Evolutionary conservation across 805 yeast species (phyloP).

Genomic region (Komagataella pastoris): DNA sequence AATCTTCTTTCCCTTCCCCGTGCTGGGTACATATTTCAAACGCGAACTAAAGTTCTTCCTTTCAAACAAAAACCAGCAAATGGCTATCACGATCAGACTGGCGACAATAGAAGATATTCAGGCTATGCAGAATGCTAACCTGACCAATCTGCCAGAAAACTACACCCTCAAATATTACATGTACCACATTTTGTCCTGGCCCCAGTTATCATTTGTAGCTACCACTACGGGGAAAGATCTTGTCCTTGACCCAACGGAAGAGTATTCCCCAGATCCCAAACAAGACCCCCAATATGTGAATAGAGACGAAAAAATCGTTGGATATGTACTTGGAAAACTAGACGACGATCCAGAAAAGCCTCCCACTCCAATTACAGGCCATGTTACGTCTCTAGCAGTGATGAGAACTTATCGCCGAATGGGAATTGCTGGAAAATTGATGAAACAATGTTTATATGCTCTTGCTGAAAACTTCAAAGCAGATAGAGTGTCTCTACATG

Average conservation of each 20-base stretch:
- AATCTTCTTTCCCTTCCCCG: no score
- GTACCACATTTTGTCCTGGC: constrained; percentile 94
- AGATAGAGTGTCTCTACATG: constrained; percentile 80
- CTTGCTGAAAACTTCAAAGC: constrained; percentile 74
- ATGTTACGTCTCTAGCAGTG: constrained; percentile 85
- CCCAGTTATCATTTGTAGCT: constrained; percentile 94
- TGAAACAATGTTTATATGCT: constrained; percentile 70
- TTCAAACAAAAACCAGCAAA: constrained; percentile 10
- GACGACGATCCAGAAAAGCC: constrained; percentile 81
- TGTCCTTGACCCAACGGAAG: constrained; percentile 11
- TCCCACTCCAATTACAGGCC: constrained; percentile 74
- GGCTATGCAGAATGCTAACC: constrained; percentile 91
- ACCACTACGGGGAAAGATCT: constrained; percentile 49
- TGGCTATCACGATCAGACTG: constrained; percentile 81
- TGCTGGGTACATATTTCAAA: no score
- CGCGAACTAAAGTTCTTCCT: background rate
- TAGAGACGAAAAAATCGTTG: constrained; percentile 76
- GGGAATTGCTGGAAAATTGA: constrained; percentile 87
- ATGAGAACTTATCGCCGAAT: constrained; percentile 91
- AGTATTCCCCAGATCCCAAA: constrained; percentile 7
- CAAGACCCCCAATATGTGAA: constrained; percentile 36
- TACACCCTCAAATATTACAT: constrained; percentile 85
- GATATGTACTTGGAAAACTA: constrained; percentile 92
- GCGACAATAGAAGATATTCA: constrained; percentile 81
- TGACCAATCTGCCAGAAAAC: constrained; percentile 89